Evolutionary conservation across 306 rosid species (phyloP), one percentile per base, ranked within the genome.

Genomic region (Prinsepia uniflora): DNA sequence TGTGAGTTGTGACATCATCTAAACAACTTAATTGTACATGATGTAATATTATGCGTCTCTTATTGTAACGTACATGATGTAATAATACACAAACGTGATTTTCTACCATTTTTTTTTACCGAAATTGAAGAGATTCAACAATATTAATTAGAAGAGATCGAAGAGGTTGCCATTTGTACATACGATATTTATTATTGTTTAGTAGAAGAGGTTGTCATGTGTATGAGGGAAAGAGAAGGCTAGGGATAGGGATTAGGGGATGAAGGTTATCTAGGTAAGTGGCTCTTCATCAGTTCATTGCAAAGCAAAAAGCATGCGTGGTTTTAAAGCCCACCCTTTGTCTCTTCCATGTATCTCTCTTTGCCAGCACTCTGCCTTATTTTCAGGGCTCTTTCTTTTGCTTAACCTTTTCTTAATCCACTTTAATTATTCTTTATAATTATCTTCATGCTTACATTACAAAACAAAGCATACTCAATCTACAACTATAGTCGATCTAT

Each of bases 241-340:
- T 48, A 24, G 66, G 12, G 50, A 1, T 6, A 6, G 55, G 10
- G 36, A 30, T 30, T 2, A 17, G 50, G 57, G 15, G 58, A 30
- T 2, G 36, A 30, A 30, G 64, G 63, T 56, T 45, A 24, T 0
- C 30, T 24, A 30, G 72, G 75, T 83, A 70, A 72, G 81, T 63
- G 79, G 74, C 43, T 40, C 77, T 78, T 47, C 17, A n/a, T n/a
- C n/a, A n/a, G n/a, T n/a, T n/a, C n/a, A 85, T 72, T 69, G 71
- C 60, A 82, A 77, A 76, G 83, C 64, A 90, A 73, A 82, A 77
- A 76, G 83, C 64, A 90, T 73, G 96, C 88, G 89, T 87, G 88
- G 78, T 68, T 59, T 81, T 62, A 53, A 84, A 82, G 87, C 80
- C 77, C 87, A 76, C 65, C 46, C 46, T 76, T 65, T 83, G 87